Conservation (phyloP, 163 green algal genomes). For the Prototheca wickerhamii region DNA sequence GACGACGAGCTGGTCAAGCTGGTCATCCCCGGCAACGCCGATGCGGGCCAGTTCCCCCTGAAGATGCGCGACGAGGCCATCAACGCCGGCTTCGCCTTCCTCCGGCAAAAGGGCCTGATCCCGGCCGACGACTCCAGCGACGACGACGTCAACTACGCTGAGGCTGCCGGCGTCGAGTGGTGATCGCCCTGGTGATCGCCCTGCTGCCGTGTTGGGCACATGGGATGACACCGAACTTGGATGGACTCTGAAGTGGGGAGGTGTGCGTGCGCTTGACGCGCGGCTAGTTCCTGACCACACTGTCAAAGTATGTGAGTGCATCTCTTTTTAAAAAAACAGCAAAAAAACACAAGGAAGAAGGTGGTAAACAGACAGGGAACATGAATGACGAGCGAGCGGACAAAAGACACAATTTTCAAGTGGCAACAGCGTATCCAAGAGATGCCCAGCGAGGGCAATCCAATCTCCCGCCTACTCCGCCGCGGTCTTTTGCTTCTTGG, state of each 20-base stretch:
- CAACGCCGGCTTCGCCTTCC: constrained; percentile 51
- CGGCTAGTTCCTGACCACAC: too few relatives aligned
- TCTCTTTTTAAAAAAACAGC: too few relatives aligned
- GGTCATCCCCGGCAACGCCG: constrained; percentile 21
- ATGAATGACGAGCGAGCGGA: too few relatives aligned
- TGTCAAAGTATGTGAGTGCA: too few relatives aligned
- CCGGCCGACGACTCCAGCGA: constrained; percentile 44
- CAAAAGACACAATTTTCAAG: too few relatives aligned
- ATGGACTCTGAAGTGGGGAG: too few relatives aligned
- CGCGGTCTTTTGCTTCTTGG: background rate
- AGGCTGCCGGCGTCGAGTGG: constrained; percentile 37
- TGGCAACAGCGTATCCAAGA: too few relatives aligned
- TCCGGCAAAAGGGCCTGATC: constrained; percentile 63
- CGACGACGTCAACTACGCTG: constrained; percentile 58
- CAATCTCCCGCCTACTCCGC: background rate
- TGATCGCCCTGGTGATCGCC: constrained; percentile 13
- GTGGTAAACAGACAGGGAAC: too few relatives aligned
- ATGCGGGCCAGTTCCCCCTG: constrained; percentile 59
- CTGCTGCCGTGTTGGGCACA: background rate
- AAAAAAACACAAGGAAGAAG: too few relatives aligned
- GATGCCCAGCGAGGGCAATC: background rate
- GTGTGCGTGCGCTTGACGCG: too few relatives aligned
- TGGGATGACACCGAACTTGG: background rate
- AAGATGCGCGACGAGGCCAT: constrained; percentile 70
- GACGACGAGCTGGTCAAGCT: constrained; percentile 46